Evolutionary conservation across 2,329 filamentous ascomycete genomes (phyloP), one percentile per base, ranked within the genome.

Genomic region (Aspergillus sp.): DNA sequence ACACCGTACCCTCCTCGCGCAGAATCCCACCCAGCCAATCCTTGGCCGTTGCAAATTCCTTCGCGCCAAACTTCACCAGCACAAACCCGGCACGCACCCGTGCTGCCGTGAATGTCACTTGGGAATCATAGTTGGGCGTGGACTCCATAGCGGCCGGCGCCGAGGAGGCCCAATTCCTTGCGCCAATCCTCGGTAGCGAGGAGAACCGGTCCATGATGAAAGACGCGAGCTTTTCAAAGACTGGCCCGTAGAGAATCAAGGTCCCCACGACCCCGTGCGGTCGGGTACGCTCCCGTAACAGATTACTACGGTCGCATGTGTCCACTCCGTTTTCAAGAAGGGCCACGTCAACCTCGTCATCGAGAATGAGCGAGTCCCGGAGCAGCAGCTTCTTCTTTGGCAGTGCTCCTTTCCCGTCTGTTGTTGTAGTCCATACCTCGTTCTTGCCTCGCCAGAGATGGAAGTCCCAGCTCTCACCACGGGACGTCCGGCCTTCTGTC

Each of bases 391-490:
- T 85, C 59, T 70, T 77, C 64, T 79, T 80, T 52, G 74, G 78
- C 8, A 8, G 11, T 49, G 25, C n/a, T 27, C 52, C 53, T 13
- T 42, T 17, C 13, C 27, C 17, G 15, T 19, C 39, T 8, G 50
- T 17, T 8, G 17, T 71, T 19, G 70, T 64, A 1, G 68, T 68
- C 62, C 73, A 69, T n/a, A 98, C 84, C 77, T 99, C 95, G 72
- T 97, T 98, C 65, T 90, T 84, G 8, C 92, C 92, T 60, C 82
- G 86, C 87, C 95, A 98, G 63, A 83, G 84, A 59, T 84, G 80
- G 62, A 97, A 88, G 67, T 88, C 88, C 95, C 95, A 99, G 64
- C 91, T 84, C 77, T 99, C 95, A 23, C 92, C 93, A 50, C 90
- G 86, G 4, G 95, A 93, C 4, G 83, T 86, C 17, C 95, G 86